These are phyloP conservation scores for Citrus unshiu DNA, from an alignment of 345 rosid species.

Conservation along the genomic window DNA sequence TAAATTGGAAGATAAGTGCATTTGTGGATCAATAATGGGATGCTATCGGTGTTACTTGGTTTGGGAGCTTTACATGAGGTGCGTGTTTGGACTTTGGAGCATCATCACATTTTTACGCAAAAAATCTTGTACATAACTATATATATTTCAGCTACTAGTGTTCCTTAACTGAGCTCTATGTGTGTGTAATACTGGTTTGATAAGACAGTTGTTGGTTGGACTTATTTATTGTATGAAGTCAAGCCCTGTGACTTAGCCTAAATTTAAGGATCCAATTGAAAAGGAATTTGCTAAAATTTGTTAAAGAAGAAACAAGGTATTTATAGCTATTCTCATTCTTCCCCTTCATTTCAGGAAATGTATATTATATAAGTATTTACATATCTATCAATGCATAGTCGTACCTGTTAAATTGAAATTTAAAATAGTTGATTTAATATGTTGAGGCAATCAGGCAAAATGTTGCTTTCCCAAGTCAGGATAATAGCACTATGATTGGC, in stretches of 20 bases:
- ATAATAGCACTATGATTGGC: background rate
- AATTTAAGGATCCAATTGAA: background rate
- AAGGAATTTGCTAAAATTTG: background rate
- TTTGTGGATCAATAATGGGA: background rate
- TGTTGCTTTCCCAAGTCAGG: constrained; percentile 3
- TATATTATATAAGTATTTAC: background rate
- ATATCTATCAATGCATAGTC: constrained; percentile 8
- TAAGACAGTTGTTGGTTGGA: background rate
- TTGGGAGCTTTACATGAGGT: background rate
- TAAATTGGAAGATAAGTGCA: background rate
- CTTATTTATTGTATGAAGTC: constrained; percentile 7
- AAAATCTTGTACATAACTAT: background rate
- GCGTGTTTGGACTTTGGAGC: background rate
- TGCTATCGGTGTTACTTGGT: background rate
- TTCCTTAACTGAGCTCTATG: background rate
- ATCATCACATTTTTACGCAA: background rate
- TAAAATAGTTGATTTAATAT: background rate
- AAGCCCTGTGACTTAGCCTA: background rate
- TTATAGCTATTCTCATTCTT: background rate
- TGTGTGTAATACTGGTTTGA: background rate
- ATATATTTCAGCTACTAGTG: background rate
- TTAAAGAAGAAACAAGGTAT: background rate
- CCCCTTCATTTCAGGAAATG: constrained; percentile 2
- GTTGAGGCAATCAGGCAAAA: constrained; percentile 9
- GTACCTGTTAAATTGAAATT: background rate